A percentile compares a stretch with the other conserved stretches of the same genome.
phyloP scores from a whole-genome alignment of 2,329 filamentous ascomycete genomes.

The Colletotrichum cuscutae region DNA sequence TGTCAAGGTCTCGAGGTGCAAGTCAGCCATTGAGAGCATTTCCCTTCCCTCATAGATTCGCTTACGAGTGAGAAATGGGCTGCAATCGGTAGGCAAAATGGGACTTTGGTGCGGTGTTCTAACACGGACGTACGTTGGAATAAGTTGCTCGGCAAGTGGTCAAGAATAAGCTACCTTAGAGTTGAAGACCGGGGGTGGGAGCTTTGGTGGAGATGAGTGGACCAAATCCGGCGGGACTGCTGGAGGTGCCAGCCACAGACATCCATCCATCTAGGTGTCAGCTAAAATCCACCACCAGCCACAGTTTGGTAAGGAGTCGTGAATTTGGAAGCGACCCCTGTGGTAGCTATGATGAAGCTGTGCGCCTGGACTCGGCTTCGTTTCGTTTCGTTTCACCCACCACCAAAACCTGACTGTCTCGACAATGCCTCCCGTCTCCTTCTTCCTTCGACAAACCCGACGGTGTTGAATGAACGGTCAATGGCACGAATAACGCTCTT shows the following conservation, averaged over 20 bases:
- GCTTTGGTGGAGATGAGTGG: background rate
- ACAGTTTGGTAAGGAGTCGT: background rate
- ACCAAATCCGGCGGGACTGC: background rate
- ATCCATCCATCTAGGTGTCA: background rate
- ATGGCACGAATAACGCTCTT: slow-evolving; percentile 55
- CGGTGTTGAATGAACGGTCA: slow-evolving; percentile 18
- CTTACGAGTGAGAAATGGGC: background rate
- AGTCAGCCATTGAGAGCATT: background rate
- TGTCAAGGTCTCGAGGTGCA: background rate
- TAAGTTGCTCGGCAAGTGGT: background rate
- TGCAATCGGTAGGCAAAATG: background rate
- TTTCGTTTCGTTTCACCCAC: slow-evolving; percentile 20
- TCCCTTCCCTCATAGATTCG: background rate
- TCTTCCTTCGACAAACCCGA: slow-evolving; percentile 11
- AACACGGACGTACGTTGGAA: slow-evolving; percentile 1
- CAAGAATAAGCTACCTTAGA: background rate
- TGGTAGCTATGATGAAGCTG: slow-evolving; percentile 9
- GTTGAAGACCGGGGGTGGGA: background rate
- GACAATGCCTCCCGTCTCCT: background rate
- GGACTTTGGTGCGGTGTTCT: slow-evolving; percentile 2
- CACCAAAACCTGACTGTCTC: background rate
- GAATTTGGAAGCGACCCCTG: slow-evolving; percentile 15
- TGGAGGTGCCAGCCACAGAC: slow-evolving; percentile 5
- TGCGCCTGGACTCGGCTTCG: slow-evolving; percentile 13
- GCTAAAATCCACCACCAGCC: background rate